Evolutionary conservation across 2,329 filamentous ascomycete genomes (phyloP).

Genomic region (Neurospora sp.): DNA sequence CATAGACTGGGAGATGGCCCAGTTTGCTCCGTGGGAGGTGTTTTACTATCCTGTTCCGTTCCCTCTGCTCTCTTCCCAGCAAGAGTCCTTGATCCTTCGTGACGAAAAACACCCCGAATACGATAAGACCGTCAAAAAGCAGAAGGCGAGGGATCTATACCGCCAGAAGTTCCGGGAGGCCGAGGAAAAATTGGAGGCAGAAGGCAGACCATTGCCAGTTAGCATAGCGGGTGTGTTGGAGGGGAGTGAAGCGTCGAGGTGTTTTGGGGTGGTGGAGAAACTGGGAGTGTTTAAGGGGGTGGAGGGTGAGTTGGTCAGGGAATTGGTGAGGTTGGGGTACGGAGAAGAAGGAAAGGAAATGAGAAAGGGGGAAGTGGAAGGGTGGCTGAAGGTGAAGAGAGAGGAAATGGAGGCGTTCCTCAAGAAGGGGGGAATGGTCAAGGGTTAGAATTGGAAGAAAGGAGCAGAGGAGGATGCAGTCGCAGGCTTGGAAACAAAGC

Average conservation of each 20-base stretch:
- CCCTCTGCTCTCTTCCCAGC: constrained; percentile 14
- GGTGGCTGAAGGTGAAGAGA: background rate
- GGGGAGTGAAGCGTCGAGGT: background rate
- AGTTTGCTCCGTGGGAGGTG: constrained; percentile 21
- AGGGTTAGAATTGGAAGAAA: background rate
- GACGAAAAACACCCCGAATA: background rate
- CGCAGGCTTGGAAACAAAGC: background rate
- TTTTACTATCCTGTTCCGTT: constrained; percentile 24
- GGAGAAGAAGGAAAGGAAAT: background rate
- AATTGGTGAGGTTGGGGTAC: background rate
- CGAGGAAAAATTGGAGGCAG: background rate
- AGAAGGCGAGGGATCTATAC: background rate
- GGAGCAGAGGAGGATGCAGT: background rate
- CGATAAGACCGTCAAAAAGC: background rate
- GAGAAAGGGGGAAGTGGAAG: background rate
- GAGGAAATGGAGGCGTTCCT: background rate
- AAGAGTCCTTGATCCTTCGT: background rate
- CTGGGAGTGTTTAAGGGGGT: background rate
- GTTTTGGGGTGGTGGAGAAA: background rate
- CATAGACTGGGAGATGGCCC: constrained; percentile 25
- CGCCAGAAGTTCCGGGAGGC: background rate
- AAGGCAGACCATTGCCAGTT: background rate
- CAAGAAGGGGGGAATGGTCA: background rate
- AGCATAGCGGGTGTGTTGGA: background rate
- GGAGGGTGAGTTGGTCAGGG: background rate